A percentile compares a stretch with the other conserved stretches of the same genome.
phyloP scores from a whole-genome alignment of 2,329 filamentous ascomycete genomes.

The Colletotrichum salicis region DNA sequence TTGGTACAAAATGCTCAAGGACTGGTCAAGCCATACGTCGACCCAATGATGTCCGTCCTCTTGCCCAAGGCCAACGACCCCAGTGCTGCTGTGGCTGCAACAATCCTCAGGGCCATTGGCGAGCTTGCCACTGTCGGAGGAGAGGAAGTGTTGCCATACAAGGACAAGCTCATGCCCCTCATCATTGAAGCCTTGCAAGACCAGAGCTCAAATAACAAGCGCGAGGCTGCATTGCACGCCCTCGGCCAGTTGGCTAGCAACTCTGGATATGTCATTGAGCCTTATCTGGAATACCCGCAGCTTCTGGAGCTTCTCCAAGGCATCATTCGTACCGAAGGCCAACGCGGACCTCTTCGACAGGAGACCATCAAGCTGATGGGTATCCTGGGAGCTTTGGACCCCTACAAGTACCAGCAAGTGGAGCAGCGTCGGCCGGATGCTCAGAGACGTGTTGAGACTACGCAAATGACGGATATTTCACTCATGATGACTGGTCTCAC shows the following conservation, averaged over 20 bases:
- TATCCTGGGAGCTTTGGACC: slow-evolving; percentile 92
- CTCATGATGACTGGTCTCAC: slow-evolving; percentile 98
- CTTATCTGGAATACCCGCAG: slow-evolving; percentile 94
- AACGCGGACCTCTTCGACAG: slow-evolving; percentile 84
- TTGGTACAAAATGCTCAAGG: slow-evolving; percentile 93
- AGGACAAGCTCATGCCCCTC: slow-evolving; percentile 91
- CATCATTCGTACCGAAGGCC: slow-evolving; percentile 90
- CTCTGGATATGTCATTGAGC: slow-evolving; percentile 96
- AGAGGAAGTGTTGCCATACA: slow-evolving; percentile 91
- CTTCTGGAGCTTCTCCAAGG: slow-evolving; percentile 91
- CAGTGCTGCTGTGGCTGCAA: slow-evolving; percentile 89
- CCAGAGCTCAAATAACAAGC: slow-evolving; percentile 87
- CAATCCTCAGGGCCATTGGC: slow-evolving; percentile 93
- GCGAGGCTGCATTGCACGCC: slow-evolving; percentile 89
- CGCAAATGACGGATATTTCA: slow-evolving; percentile 87
- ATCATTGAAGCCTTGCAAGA: slow-evolving; percentile 95
- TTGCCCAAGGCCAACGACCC: slow-evolving; percentile 89
- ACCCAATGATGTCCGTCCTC: slow-evolving; percentile 95
- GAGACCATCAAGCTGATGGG: slow-evolving; percentile 98
- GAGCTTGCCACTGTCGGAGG: slow-evolving; percentile 94
- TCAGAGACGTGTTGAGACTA: slow-evolving; percentile 72
- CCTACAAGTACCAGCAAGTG: slow-evolving; percentile 95
- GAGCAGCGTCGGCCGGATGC: slow-evolving; percentile 88
- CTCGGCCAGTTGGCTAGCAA: slow-evolving; percentile 94
- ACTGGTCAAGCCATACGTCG: slow-evolving; percentile 95